Evolutionary conservation across 2,329 filamentous ascomycete genomes (phyloP).

Genomic region (Fusarium pseudonygamai): DNA sequence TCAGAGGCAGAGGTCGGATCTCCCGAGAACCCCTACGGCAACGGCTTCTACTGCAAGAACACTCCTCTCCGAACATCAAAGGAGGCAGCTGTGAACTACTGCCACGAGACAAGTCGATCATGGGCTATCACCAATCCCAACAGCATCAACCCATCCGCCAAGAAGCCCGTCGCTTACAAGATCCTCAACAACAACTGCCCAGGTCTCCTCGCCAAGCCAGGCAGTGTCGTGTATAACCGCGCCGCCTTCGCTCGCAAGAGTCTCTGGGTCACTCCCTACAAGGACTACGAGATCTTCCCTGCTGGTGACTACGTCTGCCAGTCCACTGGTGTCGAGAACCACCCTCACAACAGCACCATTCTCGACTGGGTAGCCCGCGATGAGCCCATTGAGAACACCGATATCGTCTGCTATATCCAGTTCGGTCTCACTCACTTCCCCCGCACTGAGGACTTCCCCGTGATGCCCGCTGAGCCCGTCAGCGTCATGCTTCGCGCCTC

Average conservation of each 20-base stretch:
- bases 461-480: conserved; percentile 92
- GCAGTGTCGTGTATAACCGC: conserved; percentile 85
- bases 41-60: conserved; percentile 87
- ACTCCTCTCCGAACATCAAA: conserved; percentile 78
- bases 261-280: conserved; percentile 61
- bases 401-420: conserved; percentile 93
- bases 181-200: conserved; percentile 88
- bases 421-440: conserved; percentile 94
- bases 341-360: conserved; percentile 70
- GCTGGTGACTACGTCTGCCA: conserved; percentile 90
- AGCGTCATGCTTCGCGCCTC: conserved; percentile 80
- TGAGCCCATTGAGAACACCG: conserved; percentile 79
- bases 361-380: conserved; percentile 81
- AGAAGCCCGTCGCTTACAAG: conserved; percentile 88
- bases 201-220: conserved; percentile 80
- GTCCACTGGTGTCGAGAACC: conserved; percentile 75
- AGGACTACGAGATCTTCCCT: conserved; percentile 83
- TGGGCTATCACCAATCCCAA: conserved; percentile 92
- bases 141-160: conserved; percentile 83
- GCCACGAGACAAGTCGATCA: conserved; percentile 79
- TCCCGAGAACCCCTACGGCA: conserved; percentile 85
- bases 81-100: conserved; percentile 79
- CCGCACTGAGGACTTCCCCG: conserved; percentile 87
- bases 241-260: conserved; percentile 78
- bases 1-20: conserved; percentile 81